These are phyloP conservation scores for Pseudoneurospora amorphoporcata DNA, from an alignment of 495 filamentous ascomycete species.

Conservation along the genomic window DNA sequence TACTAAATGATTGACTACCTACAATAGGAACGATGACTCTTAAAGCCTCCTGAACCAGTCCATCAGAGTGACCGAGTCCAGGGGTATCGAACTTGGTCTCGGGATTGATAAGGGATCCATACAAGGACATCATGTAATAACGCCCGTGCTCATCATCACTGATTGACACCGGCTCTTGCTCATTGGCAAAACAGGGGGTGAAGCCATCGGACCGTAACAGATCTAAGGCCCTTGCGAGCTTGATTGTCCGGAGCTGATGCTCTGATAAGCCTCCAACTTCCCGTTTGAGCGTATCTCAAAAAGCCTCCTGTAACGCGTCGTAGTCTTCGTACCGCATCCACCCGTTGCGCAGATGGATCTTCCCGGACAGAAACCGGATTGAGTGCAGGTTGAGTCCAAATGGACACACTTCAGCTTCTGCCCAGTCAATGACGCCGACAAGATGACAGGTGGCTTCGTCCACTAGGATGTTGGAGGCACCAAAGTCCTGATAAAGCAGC, in stretches of 20 bases:
- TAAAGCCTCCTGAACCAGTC: no score
- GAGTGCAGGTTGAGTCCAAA: slow-evolving; percentile 32
- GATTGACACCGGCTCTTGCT: slow-evolving; percentile 26
- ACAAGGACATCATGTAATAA: slow-evolving; percentile 31
- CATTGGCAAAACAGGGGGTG: slow-evolving; percentile 30
- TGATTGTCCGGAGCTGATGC: slow-evolving; percentile 16
- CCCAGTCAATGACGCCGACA: slow-evolving; percentile 34
- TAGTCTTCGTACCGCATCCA: slow-evolving; percentile 31
- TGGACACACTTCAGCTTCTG: slow-evolving; percentile 28
- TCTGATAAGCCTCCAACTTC: slow-evolving; percentile 21
- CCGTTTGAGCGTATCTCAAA: slow-evolving; percentile 26
- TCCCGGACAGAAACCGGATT: slow-evolving; percentile 23
- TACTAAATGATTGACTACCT: no score
- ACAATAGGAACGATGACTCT: no score
- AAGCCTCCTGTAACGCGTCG: slow-evolving; percentile 18
- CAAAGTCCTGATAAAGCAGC: slow-evolving; percentile 29
- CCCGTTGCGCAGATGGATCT: slow-evolving; percentile 26
- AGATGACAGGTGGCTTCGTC: slow-evolving; percentile 25
- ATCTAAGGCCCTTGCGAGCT: slow-evolving; percentile 27
- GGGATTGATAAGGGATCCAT: slow-evolving; percentile 28
- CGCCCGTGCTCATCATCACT: slow-evolving; percentile 25
- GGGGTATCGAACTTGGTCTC: slow-evolving; percentile 27
- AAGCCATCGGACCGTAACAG: slow-evolving; percentile 28
- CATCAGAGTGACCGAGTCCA: no score
- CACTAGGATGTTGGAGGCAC: slow-evolving; percentile 29